A percentile compares a stretch with the other conserved stretches of the same genome.
phyloP scores from a whole-genome alignment of 2,329 filamentous ascomycete species.

The Penicillium sp. region DNA sequence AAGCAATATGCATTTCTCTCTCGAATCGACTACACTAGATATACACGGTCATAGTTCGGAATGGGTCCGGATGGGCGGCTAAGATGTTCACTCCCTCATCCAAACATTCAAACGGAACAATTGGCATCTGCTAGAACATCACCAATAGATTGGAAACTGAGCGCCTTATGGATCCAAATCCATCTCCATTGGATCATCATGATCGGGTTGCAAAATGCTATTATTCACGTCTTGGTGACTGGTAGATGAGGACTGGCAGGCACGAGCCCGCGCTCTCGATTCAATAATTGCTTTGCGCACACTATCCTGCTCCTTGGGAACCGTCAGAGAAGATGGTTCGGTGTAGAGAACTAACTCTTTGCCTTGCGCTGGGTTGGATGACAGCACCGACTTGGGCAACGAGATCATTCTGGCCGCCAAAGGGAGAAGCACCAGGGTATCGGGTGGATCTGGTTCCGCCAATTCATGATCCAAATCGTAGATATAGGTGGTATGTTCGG shows the following conservation, averaged over 20 bases:
- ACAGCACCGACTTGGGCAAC: conserved; percentile 68
- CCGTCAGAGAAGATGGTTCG: conserved; percentile 72
- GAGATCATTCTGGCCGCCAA: conserved; percentile 77
- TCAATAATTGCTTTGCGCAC: conserved; percentile 84
- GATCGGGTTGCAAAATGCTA: background rate
- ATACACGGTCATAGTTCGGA: background rate
- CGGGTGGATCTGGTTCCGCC: conserved; percentile 62
- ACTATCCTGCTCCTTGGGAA: conserved; percentile 70
- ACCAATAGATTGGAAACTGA: background rate
- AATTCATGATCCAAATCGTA: conserved; percentile 88
- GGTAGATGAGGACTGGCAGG: conserved; percentile 32
- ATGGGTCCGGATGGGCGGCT: too few species aligned
- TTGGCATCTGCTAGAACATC: background rate
- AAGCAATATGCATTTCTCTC: background rate
- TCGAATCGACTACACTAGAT: background rate
- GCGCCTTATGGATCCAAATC: conserved; percentile 11
- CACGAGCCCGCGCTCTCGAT: conserved; percentile 65
- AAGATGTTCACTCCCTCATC: background rate
- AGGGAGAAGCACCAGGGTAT: conserved; percentile 73
- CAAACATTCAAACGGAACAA: background rate
- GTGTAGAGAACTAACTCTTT: conserved; percentile 80
- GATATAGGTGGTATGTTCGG: conserved; percentile 85
- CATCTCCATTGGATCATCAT: conserved; percentile 33
- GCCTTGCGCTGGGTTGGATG: conserved; percentile 48
- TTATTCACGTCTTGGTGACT: background rate